A percentile compares a stretch with the other conserved stretches of the same genome.
These are phyloP conservation scores for Fremontodendron californicum DNA, from an alignment of 345 rosid species.

Conservation along the genomic window DNA sequence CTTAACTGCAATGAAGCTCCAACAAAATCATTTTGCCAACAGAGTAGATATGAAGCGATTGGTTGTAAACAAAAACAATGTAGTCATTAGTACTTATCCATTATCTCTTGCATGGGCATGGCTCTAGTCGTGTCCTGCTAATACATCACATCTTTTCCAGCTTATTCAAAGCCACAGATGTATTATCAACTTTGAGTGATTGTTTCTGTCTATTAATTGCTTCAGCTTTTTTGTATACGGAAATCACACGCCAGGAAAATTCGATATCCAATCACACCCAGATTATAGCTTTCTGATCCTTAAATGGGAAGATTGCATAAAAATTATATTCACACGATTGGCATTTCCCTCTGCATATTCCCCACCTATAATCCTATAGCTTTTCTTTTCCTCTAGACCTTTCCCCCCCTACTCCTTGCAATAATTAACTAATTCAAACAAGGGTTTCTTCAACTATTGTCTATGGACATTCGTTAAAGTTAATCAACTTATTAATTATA, in stretches of 20 bases:
- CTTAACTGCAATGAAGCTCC: background rate
- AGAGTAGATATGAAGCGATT: background rate
- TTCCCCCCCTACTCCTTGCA: background rate
- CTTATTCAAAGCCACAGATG: conserved; percentile 31
- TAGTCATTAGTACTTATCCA: background rate
- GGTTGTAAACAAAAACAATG: background rate
- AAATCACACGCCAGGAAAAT: background rate
- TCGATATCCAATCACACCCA: background rate
- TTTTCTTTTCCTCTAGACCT: background rate
- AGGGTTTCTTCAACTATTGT: too few species aligned
- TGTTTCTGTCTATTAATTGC: background rate
- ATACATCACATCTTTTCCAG: conserved; percentile 24
- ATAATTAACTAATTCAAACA: background rate
- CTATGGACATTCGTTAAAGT: too few species aligned
- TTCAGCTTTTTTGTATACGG: background rate
- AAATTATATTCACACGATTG: conserved; percentile 25
- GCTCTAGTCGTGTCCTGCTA: conserved; percentile 13
- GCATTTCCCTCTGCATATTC: conserved; percentile 20
- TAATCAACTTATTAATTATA: too few species aligned
- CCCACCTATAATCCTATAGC: background rate
- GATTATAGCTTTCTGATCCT: conserved; percentile 5
- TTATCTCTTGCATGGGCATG: conserved; percentile 19
- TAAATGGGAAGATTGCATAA: background rate
- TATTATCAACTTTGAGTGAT: conserved; percentile 25
- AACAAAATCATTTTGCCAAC: background rate